Evolutionary conservation across 805 yeast species (phyloP), one percentile per base, ranked within the genome.

Genomic region (Wickerhamomyces strasburgensis): DNA sequence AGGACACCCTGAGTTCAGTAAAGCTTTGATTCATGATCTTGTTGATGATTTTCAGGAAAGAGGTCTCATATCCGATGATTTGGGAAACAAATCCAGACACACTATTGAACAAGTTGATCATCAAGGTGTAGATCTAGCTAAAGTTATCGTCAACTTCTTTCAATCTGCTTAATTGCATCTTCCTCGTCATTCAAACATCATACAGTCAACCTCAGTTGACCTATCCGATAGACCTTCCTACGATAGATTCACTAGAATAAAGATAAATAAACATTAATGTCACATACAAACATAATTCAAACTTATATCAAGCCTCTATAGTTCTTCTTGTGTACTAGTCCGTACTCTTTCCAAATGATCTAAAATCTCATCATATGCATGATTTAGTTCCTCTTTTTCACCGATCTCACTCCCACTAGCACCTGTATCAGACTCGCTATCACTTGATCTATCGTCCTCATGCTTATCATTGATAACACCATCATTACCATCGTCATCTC

Each of bases 1-100:
- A 58, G 96, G 96, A 1, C 97, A 88, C 52, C 96, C 96, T 0
- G 96, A 88, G 56, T 88, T 84, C 51, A 51, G 62, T 14, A 61
- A 95, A 0, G 96, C 87, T 54, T 87, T 83, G 51, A 52, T 62
- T 18, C 61, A 63, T 3, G 40, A 29, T 5, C 19, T 42, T 8
- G 8, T 46, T 0, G 66, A 58, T 3, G 53, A 8, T 1, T 21
- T 38, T 9, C 18, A 32, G 14, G 24, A 14, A 3, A 31, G 31
- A 14, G 35, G 38, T 3, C 29, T 23, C 15, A 29, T 41, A 35
- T 19, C 38, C 5, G 33, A 28, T 14, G 39, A 35, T 6, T 29
- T 42, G 14, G 13, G 18, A 8, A 27, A 19, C 2, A 29, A 26
- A 11, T 33, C 7, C 7, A 21, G 25, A 8, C 25, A 8, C 7